Evolutionary conservation across 805 yeast species (phyloP), one percentile per base, ranked within the genome.

Genomic region (Metschnikowia cubensis): DNA sequence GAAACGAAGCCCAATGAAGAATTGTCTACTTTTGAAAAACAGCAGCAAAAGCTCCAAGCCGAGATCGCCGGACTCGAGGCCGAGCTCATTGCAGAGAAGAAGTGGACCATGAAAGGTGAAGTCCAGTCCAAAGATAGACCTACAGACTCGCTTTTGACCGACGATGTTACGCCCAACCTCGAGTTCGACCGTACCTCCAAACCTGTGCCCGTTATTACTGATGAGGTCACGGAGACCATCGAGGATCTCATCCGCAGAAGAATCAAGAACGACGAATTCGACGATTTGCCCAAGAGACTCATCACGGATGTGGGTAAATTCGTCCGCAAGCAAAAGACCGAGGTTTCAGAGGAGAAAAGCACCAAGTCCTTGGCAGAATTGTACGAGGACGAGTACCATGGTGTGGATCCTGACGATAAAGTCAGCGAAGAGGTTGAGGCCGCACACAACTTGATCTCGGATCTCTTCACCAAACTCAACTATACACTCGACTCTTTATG

Each of bases 61-160:
- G 96, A 94, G 67, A 94, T 94, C 53, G 79, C 79, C 34, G 76
- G 79, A 58, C 74, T 91, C 45, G 99, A 92, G 69, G 81, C 83
- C 41, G 97, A 91, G 65, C 84, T 94, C 15, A 83, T 92, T 31
- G 94, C 91, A 3, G 92, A 86, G 50, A 92, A 94, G 71, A 83
- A 83, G 60, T 92, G 99, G 99, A 83, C 96, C 6, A 77, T 92
- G 81, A 86, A 84, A 60, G 99, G 99, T 69, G 99, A 94, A 69
- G 90, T 89, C 1, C 79, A 80, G 50, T 87, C 90, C 1, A 82
- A 79, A 54, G 86, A 85, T 57, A 79, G 99, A 63, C 96, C 96
- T 6, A 74, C 75, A 40, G 97, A 94, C 70, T 85, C 97, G 1
- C 73, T 94, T 36, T 67, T 94, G 50, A 85, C 84, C 39, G 96